These are phyloP conservation scores for Ophiostoma sp. DNA, from an alignment of 2,329 filamentous ascomycete genomes.

Conservation along the genomic window DNA sequence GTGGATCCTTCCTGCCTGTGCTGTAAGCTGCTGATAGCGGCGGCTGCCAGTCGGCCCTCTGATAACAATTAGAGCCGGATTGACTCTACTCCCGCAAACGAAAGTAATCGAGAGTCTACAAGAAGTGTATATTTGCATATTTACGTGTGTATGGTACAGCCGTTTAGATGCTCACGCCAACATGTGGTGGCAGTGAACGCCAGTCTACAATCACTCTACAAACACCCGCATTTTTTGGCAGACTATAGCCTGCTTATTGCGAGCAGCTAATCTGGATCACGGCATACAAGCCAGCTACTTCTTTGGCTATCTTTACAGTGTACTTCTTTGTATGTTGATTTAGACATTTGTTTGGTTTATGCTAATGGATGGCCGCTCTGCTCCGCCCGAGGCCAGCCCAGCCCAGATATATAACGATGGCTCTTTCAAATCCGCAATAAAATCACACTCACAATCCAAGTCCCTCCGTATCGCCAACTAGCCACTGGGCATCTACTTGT, in stretches of 20 bases:
- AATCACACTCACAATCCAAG: not conserved
- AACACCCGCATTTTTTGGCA: not conserved
- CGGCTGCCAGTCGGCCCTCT: not conserved
- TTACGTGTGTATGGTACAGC: not conserved
- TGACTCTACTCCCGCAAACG: not conserved
- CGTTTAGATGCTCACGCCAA: not conserved
- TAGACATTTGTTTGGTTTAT: slow-evolving; percentile 7
- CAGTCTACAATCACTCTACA: not conserved
- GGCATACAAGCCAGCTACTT: not conserved
- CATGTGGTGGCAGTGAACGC: not conserved
- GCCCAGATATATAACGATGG: slow-evolving; percentile 9
- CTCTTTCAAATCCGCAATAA: slow-evolving; percentile 11
- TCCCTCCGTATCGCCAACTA: not conserved
- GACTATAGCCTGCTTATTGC: not conserved
- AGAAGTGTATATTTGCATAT: not conserved
- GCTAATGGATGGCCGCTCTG: not conserved
- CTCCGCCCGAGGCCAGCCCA: not conserved
- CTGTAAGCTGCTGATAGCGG: not conserved
- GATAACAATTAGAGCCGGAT: not conserved
- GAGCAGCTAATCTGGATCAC: not conserved
- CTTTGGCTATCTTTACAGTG: not conserved
- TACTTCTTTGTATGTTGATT: not conserved
- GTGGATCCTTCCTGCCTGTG: not conserved
- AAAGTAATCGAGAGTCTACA: not conserved
- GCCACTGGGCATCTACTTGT: slow-evolving; percentile 13